Base-by-base conservation (phyloP, 768 basidiomycete species). In the Tephrocybe sp. region DNA sequence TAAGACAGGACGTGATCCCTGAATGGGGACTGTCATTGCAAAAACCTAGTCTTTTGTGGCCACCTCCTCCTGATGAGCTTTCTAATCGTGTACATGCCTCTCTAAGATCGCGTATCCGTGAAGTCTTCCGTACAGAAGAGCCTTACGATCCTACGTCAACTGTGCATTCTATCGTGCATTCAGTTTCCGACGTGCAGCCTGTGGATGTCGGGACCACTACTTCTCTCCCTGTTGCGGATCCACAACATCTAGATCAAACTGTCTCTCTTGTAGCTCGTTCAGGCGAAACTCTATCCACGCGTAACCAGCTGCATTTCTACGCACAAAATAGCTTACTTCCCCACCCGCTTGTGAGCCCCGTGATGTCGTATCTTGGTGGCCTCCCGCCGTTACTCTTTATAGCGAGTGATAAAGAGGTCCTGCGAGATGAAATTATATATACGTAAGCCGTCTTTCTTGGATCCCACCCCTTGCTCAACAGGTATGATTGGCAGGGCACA, bases 401-500 rank as follows among this genome's bases (percentile, higher is more conserved):
- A 56, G 88, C 85, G 1, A 85, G 96, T 34, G 90, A 97, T 50
- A 89, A 87, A 60, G 96, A 98, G 70, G 92, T 96, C 0, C 68
- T 98, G 37, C 76, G 94, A 48, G 96, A 98, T 63, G 96, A 98
- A 67, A 84, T 92, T 28, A 82, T 98, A 25, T 98, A 92, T 63
- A 71, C 80, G 92, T 90, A 43, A 55, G 85, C 36, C 21, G 33
- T 51, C 45, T 4, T 39, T 38, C 1, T 41, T 15, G 25, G 24
- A 34, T 24, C n/a, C 20, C 26, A n/a, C 12, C 18, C 45, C 25
- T 8, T n/a, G 25, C 50, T 39, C 50, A 48, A 45, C 1, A 47
- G 15, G 23, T 51, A 1, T 48, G n/a, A 24, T 50, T 30, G 38
- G 6, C 57, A 90, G 88, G 8, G 94, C 96, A 0, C 96, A 98